phyloP scores from a whole-genome alignment of 768 basidiomycete species.

The Mrakia gelida region DNA sequence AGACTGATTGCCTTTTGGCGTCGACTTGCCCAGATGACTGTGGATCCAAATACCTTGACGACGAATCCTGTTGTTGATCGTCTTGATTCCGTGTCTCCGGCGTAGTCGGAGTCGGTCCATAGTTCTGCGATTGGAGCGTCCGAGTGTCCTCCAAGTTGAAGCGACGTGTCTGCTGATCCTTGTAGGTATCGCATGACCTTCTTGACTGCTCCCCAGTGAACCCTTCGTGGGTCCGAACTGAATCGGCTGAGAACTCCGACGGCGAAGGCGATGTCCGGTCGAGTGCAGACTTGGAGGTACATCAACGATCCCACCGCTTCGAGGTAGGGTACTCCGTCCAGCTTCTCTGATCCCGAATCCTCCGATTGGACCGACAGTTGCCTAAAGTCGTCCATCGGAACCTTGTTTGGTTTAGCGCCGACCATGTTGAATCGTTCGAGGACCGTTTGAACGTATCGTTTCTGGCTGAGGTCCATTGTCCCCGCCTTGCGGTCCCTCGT shows the following conservation, averaged over 20 bases:
- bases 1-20: conserved; percentile 2
- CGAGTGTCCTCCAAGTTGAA: background rate
- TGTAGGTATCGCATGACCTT: conserved; percentile 15
- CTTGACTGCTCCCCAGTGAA: conserved; percentile 9
- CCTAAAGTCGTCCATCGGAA: conserved; percentile 14
- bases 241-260: conserved; percentile 17
- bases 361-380: background rate
- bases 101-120: conserved; percentile 19
- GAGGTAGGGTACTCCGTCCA: conserved; percentile 5
- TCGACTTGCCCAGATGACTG: conserved; percentile 6
- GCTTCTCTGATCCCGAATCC: background rate
- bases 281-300: conserved; percentile 16
- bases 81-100: conserved; percentile 10
- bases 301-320: conserved; percentile 15
- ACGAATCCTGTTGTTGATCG: conserved; percentile 2
- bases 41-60: background rate
- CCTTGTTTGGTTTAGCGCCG: background rate
- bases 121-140: conserved; percentile 6
- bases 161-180: background rate
- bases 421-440: conserved; percentile 13
- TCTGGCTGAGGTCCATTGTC: conserved; percentile 1
- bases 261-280: conserved; percentile 11
- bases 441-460: conserved; percentile 1
- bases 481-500: background rate
- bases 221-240: background rate